phyloP scores from a whole-genome alignment of 495 filamentous ascomycete genomes.

The Penicillium cataractarum region DNA sequence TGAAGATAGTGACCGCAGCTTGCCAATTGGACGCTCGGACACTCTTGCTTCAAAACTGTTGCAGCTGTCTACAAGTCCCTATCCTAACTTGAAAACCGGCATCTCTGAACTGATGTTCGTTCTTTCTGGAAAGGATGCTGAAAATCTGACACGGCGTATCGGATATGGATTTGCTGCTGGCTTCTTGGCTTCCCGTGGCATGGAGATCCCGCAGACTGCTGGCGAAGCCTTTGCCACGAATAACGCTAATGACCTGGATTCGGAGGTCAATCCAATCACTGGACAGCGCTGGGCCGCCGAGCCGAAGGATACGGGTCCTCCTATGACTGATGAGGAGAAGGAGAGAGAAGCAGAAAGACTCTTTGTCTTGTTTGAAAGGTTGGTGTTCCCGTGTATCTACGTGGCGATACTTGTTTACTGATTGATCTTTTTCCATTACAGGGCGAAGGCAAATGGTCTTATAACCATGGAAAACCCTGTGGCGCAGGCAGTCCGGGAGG shows the following conservation, averaged over 20 bases:
- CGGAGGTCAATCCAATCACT: constrained; percentile 80
- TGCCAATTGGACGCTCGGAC: constrained; percentile 74
- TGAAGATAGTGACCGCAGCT: constrained; percentile 73
- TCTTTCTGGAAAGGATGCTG: constrained; percentile 74
- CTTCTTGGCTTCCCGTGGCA: constrained; percentile 78
- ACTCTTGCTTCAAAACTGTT: constrained; percentile 79
- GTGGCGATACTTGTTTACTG: neutral
- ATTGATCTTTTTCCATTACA: constrained; percentile 33
- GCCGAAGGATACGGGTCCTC: constrained; percentile 53
- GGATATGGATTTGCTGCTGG: constrained; percentile 93
- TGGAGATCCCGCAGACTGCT: constrained; percentile 70
- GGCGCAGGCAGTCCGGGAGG: constrained; percentile 70
- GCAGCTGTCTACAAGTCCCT: constrained; percentile 74
- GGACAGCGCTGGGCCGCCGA: constrained; percentile 81
- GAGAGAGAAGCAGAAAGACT: constrained; percentile 90
- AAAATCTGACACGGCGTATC: constrained; percentile 75
- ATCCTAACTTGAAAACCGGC: constrained; percentile 71
- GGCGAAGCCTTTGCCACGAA: constrained; percentile 57
- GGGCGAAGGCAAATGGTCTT: constrained; percentile 80
- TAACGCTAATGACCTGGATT: constrained; percentile 37
- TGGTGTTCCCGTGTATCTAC: constrained; percentile 16
- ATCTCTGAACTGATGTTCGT: constrained; percentile 85
- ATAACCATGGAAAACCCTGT: constrained; percentile 87
- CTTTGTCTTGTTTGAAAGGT: constrained; percentile 95
- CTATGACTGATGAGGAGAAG: constrained; percentile 91